Conservation (phyloP, 2,329 filamentous ascomycete species). For the Epichloe sylvatica region DNA sequence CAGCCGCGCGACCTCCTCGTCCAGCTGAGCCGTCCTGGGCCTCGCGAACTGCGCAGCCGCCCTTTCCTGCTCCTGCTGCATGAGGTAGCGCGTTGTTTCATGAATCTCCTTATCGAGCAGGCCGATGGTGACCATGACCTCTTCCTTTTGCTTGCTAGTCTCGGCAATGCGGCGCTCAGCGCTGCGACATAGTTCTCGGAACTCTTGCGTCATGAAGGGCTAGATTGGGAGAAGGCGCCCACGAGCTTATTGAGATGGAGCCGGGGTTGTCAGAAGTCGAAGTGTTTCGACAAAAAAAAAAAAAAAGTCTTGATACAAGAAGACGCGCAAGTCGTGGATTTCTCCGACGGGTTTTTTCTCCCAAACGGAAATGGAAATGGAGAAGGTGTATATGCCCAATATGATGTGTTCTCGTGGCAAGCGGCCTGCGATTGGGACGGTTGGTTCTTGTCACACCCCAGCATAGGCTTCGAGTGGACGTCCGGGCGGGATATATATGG, state of each 20-base stretch:
- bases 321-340: not conserved
- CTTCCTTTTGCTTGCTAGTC: not conserved
- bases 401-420: not conserved
- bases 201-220: not conserved
- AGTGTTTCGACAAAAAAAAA: not conserved
- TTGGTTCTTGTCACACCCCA: not conserved
- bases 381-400: not conserved
- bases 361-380: not conserved
- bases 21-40: conserved; percentile 2
- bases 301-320: not conserved
- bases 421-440: conserved; percentile 1
- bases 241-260: not conserved
- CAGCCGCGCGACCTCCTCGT: not conserved
- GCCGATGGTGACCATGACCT: conserved; percentile 2
- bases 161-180: not conserved
- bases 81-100: conserved; percentile 2
- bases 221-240: not conserved
- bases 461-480: not conserved
- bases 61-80: conserved; percentile 1
- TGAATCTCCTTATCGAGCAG: conserved; percentile 2
- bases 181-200: not conserved
- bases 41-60: not conserved
- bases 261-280: too few species aligned
- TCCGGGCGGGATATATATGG: not conserved
- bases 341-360: not conserved